Evolutionary conservation across 805 yeast genomes (phyloP).

Genomic region (Tetrapisispora nanseiensis): DNA sequence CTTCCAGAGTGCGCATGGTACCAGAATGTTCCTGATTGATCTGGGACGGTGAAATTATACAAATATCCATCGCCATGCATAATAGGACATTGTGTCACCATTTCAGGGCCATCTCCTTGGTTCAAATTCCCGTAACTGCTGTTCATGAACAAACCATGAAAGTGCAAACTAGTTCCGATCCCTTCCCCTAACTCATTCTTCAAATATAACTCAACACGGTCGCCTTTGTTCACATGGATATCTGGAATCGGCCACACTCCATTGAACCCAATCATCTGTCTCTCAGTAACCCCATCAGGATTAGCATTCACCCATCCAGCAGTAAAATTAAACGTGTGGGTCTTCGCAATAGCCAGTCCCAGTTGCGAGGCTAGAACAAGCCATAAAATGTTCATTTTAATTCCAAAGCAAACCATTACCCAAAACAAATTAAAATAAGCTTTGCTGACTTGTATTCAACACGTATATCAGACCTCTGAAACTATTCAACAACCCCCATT

Average conservation of each 20-base stretch:
- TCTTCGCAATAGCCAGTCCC: constrained; percentile 15
- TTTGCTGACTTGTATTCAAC: too few relatives aligned
- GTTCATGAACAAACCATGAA: constrained; percentile 68
- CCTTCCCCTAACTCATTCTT: constrained; percentile 48
- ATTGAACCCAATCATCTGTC: constrained; percentile 57
- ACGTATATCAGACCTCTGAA: too few relatives aligned
- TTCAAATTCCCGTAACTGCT: constrained; percentile 35
- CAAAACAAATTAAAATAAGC: too few relatives aligned
- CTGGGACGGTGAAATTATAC: constrained; percentile 59
- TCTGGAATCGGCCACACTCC: constrained; percentile 67
- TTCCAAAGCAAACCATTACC: not conserved
- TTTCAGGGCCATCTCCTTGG: constrained; percentile 73
- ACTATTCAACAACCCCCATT: not conserved
- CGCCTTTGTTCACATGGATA: constrained; percentile 56
- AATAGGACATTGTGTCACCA: constrained; percentile 74
- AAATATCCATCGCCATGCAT: constrained; percentile 55
- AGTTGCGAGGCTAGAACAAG: not conserved
- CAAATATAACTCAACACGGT: constrained; percentile 47
- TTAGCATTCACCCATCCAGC: constrained; percentile 53
- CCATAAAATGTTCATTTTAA: not conserved
- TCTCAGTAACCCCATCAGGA: constrained; percentile 53
- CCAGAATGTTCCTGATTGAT: constrained; percentile 76
- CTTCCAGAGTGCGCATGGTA: constrained; percentile 72
- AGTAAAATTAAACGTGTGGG: constrained; percentile 49
- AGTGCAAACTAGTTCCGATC: constrained; percentile 53